Conservation (phyloP, 192 early-diverging fungal genomes). For the Glomus cerebriforme region DNA sequence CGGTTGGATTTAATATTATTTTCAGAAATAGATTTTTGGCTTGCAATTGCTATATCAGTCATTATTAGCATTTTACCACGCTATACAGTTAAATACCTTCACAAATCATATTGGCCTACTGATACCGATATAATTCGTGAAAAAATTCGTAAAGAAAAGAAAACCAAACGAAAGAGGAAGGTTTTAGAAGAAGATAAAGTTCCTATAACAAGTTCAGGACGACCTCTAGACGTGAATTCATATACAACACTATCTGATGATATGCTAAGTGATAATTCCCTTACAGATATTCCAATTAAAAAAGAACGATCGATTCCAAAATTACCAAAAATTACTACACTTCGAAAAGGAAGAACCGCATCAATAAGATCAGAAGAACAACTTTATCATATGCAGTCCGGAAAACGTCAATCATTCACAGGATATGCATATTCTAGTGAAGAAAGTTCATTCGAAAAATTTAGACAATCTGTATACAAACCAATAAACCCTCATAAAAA, state of each 20-base stretch:
- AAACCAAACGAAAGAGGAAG: background rate
- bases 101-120: slow-evolving; percentile 72
- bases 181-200: slow-evolving; percentile 8
- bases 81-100: slow-evolving; percentile 62
- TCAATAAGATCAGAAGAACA: slow-evolving; percentile 33
- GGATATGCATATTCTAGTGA: slow-evolving; percentile 51
- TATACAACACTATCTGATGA: background rate
- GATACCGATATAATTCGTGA: slow-evolving; percentile 89
- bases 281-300: background rate
- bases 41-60: slow-evolving; percentile 59
- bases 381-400: slow-evolving; percentile 45
- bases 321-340: background rate
- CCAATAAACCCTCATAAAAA: background rate
- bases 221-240: too few species aligned
- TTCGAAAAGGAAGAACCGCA: background rate
- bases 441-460: slow-evolving; percentile 42
- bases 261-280: background rate
- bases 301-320: background rate
- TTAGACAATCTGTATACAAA: slow-evolving; percentile 43
- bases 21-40: slow-evolving; percentile 68
- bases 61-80: slow-evolving; percentile 76
- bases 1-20: slow-evolving; percentile 63
- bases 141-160: slow-evolving; percentile 45
- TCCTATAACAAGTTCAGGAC: background rate
- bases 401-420: slow-evolving; percentile 48